Evolutionary conservation across 495 filamentous ascomycete species (phyloP).

Genomic region (Penicillium salamii): DNA sequence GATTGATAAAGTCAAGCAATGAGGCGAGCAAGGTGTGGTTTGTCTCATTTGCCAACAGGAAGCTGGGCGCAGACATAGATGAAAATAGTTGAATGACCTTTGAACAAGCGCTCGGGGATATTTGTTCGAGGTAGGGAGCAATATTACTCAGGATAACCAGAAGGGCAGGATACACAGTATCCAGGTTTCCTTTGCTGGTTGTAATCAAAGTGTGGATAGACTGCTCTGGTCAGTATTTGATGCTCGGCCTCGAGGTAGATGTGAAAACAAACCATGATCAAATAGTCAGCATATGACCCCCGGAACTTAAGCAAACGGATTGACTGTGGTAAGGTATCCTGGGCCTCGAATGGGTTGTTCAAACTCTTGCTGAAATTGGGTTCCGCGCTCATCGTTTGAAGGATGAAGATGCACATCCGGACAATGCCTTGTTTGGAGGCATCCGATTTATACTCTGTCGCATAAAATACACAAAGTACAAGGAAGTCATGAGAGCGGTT

Average conservation of each 20-base stretch:
- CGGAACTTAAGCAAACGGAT: slow-evolving; percentile 81
- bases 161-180: slow-evolving; percentile 88
- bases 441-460: slow-evolving; percentile 81
- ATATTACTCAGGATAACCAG: slow-evolving; percentile 93
- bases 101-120: slow-evolving; percentile 70
- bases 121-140: slow-evolving; percentile 72
- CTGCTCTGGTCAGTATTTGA: slow-evolving; percentile 48
- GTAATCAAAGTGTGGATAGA: slow-evolving; percentile 92
- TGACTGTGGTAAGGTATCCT: slow-evolving; percentile 78
- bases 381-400: slow-evolving; percentile 94
- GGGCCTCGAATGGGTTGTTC: slow-evolving; percentile 84
- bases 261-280: slow-evolving; percentile 65
- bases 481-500: slow-evolving; percentile 91
- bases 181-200: slow-evolving; percentile 84
- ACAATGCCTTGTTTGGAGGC: slow-evolving; percentile 88
- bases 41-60: slow-evolving; percentile 91
- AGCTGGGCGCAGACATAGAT: slow-evolving; percentile 92
- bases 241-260: background rate
- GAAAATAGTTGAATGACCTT: slow-evolving; percentile 87
- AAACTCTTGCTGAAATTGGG: slow-evolving; percentile 85
- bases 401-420: slow-evolving; percentile 92
- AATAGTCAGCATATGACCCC: slow-evolving; percentile 89
- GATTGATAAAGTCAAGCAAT: slow-evolving; percentile 85
- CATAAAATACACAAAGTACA: slow-evolving; percentile 87
- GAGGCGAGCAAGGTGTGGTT: slow-evolving; percentile 83